Percentiles rank a stretch among this genome's conserved stretches.
Evolutionary conservation across 1,139 yeast species (phyloP).

Genomic region (Hansenula anomala): DNA sequence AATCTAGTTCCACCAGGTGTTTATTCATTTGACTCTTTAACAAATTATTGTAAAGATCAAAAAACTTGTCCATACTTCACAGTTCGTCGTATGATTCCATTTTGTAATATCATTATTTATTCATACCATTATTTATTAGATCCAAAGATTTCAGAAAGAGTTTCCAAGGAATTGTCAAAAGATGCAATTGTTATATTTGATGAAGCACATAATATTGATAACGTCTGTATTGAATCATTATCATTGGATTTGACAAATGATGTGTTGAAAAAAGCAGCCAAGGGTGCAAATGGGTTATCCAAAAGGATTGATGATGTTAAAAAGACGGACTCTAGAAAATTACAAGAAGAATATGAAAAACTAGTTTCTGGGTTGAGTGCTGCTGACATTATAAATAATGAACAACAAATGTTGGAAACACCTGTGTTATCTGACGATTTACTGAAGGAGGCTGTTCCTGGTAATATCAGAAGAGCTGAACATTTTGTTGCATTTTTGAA

Average conservation of each 20-base stretch:
- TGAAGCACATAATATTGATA: conserved; percentile 98
- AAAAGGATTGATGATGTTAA: conserved; percentile 80
- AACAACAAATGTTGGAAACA: conserved; percentile 79
- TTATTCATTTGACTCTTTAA: conserved; percentile 81
- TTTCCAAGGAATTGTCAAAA: conserved; percentile 84
- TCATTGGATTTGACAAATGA: conserved; percentile 88
- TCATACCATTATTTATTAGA: conserved; percentile 94
- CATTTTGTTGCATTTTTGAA: conserved; percentile 91
- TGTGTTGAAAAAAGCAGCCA: conserved; percentile 68
- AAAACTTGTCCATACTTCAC: conserved; percentile 95
- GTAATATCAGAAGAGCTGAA: conserved; percentile 93
- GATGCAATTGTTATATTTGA: conserved; percentile 94
- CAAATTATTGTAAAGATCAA: conserved; percentile 69
- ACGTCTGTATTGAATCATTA: conserved; percentile 93
- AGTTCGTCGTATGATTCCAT: conserved; percentile 95
- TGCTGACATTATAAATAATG: conserved; percentile 67
- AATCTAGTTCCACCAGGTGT: conserved; percentile 90
- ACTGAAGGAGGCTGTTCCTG: conserved; percentile 91
- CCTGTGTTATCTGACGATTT: conserved; percentile 86
- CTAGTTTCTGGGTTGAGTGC: conserved; percentile 85
- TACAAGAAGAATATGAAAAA: conserved; percentile 87
- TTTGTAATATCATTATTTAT: conserved; percentile 90
- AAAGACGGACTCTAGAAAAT: conserved; percentile 71
- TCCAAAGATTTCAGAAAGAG: conserved; percentile 96
- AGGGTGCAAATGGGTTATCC: conserved; percentile 75